These are phyloP conservation scores for Epichloe uncinata DNA, from an alignment of 2,329 filamentous ascomycete species.

Conservation along the genomic window DNA sequence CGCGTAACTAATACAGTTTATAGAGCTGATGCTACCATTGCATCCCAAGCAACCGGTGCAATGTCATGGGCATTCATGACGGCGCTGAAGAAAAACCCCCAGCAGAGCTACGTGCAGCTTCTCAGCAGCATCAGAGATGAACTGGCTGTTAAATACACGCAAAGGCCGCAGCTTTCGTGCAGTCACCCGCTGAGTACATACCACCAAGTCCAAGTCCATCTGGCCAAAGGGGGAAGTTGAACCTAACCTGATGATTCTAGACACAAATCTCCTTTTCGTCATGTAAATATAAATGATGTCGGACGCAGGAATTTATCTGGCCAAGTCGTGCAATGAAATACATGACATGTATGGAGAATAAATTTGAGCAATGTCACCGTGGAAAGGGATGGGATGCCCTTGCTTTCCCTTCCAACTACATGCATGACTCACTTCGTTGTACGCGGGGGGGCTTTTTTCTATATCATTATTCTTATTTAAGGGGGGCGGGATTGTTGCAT, in stretches of 20 bases:
- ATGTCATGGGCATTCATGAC: slow-evolving; percentile 98
- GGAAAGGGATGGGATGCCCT: background rate
- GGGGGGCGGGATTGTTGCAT: background rate
- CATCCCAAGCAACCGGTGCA: slow-evolving; percentile 81
- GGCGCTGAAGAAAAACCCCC: slow-evolving; percentile 87
- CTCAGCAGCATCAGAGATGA: slow-evolving; percentile 95
- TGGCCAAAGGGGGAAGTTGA: slow-evolving; percentile 6
- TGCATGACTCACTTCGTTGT: background rate
- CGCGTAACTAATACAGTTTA: background rate
- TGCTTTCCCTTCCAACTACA: background rate
- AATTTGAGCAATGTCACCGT: background rate
- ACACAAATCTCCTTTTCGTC: slow-evolving; percentile 50
- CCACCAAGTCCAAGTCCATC: slow-evolving; percentile 1
- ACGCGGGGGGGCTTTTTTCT: background rate
- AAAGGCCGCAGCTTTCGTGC: slow-evolving; percentile 94
- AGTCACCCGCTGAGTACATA: slow-evolving; percentile 86
- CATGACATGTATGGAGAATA: background rate
- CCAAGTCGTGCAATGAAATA: background rate
- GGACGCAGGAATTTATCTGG: background rate
- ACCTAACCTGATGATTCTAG: slow-evolving; percentile 15
- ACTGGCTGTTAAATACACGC: slow-evolving; percentile 71
- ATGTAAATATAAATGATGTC: slow-evolving; percentile 30
- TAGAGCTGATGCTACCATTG: slow-evolving; percentile 86
- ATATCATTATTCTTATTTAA: background rate
- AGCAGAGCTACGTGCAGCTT: slow-evolving; percentile 94